phyloP scores from a whole-genome alignment of 805 yeast species.

The Starmerella apis region DNA sequence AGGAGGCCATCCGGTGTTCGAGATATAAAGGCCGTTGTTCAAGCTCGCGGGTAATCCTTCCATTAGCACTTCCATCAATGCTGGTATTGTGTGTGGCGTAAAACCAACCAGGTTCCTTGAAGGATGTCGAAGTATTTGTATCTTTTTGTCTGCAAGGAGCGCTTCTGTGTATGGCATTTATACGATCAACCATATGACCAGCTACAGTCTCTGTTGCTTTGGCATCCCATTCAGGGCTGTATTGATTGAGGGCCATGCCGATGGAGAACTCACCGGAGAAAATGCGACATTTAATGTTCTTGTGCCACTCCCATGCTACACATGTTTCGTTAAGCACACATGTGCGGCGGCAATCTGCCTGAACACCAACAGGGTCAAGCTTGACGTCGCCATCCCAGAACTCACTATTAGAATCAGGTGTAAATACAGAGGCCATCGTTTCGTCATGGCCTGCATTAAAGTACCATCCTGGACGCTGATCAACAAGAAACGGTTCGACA shows the following conservation, averaged over 20 bases:
- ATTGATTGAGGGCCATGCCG: constrained; percentile 17
- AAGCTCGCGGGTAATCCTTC: neutral
- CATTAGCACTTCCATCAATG: too few relatives aligned
- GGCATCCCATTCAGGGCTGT: neutral
- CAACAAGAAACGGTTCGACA: constrained; percentile 27
- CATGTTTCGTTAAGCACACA: constrained; percentile 13
- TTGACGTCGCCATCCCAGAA: neutral
- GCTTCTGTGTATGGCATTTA: neutral
- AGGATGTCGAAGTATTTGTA: neutral
- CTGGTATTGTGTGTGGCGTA: neutral
- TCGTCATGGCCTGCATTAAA: neutral
- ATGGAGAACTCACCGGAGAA: constrained; percentile 10
- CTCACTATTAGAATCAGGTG: neutral
- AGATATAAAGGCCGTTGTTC: neutral
- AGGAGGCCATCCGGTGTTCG: neutral
- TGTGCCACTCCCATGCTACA: constrained; percentile 17
- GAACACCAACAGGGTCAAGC: neutral
- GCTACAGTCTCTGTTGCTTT: constrained; percentile 6
- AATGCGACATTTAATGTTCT: constrained; percentile 15
- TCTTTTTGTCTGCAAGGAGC: neutral
- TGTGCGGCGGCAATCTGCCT: neutral
- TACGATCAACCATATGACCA: constrained; percentile 1
- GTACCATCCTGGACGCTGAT: constrained; percentile 27
- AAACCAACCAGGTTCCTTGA: neutral
- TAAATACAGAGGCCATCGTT: neutral